Evolutionary conservation across 768 basidiomycete genomes (phyloP).

Genomic region (Obba rivulosa): DNA sequence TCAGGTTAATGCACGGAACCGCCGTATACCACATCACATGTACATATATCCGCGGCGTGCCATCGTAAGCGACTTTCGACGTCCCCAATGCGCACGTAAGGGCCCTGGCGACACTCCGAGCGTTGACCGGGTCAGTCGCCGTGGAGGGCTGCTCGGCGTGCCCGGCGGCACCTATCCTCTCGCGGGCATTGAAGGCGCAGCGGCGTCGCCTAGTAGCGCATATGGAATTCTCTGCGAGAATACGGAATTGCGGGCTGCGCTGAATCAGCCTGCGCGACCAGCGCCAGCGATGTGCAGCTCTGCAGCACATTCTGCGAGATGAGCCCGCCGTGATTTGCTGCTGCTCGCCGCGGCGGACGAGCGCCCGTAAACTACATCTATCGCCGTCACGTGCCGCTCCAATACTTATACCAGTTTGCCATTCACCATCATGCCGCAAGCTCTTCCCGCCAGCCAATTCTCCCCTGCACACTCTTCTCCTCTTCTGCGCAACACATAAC

Average conservation of each 20-base stretch:
- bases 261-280: not conserved
- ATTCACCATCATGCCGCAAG: constrained; percentile 12
- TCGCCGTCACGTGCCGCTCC: constrained; percentile 12
- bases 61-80: no score
- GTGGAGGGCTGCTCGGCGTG: no score
- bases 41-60: no score
- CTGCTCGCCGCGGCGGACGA: not conserved
- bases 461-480: not conserved
- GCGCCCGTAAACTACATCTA: not conserved
- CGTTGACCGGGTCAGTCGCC: no score
- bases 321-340: constrained; percentile 3
- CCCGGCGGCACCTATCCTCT: no score
- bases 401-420: constrained; percentile 20
- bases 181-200: no score
- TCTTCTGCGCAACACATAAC: not conserved
- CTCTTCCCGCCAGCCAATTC: not conserved
- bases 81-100: no score
- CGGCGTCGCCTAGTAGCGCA: not conserved
- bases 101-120: no score
- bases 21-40: no score
- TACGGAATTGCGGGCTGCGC: no score
- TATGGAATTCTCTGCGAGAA: not conserved
- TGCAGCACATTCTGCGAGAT: not conserved
- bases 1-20: no score
- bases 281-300: not conserved